phyloP scores from a whole-genome alignment of 176 grass and related monocot species.

The Zea mays region DNA sequence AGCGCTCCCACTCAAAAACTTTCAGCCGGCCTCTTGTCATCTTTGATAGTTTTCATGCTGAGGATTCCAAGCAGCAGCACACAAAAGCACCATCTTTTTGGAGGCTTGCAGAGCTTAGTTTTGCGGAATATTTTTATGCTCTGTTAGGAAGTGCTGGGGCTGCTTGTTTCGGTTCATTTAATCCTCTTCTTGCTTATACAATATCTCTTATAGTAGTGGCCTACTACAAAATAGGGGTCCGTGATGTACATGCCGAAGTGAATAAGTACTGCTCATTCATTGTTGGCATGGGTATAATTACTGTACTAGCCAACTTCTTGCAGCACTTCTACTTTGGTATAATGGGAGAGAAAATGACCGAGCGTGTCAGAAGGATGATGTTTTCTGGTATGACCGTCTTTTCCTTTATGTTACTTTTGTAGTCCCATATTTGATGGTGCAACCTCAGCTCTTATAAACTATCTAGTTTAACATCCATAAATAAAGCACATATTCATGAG shows the following conservation, averaged over 20 bases:
- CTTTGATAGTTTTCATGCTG: conserved; percentile 60
- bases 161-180: conserved; percentile 96
- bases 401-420: not conserved
- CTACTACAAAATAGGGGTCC: conserved; percentile 78
- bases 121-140: conserved; percentile 93
- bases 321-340: conserved; percentile 99
- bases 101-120: conserved; percentile 87
- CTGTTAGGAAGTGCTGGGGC: conserved; percentile 87
- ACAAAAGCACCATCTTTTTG: conserved; percentile 78
- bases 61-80: conserved; percentile 41
- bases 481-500: conserved; percentile 32
- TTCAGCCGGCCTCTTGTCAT: conserved; percentile 84
- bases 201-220: conserved; percentile 91
- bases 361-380: conserved; percentile 99
- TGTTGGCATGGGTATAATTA: conserved; percentile 88
- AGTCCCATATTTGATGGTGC: not conserved
- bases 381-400: conserved; percentile 73
- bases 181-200: conserved; percentile 95
- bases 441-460: not conserved
- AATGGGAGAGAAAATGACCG: conserved; percentile 99
- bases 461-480: not conserved
- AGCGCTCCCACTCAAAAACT: conserved; percentile 95
- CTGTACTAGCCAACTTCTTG: conserved; percentile 96
- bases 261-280: conserved; percentile 82
- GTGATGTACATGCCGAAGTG: conserved; percentile 69